phyloP scores from a whole-genome alignment of 2,329 filamentous ascomycete genomes.

The Colletotrichum nymphaeae region DNA sequence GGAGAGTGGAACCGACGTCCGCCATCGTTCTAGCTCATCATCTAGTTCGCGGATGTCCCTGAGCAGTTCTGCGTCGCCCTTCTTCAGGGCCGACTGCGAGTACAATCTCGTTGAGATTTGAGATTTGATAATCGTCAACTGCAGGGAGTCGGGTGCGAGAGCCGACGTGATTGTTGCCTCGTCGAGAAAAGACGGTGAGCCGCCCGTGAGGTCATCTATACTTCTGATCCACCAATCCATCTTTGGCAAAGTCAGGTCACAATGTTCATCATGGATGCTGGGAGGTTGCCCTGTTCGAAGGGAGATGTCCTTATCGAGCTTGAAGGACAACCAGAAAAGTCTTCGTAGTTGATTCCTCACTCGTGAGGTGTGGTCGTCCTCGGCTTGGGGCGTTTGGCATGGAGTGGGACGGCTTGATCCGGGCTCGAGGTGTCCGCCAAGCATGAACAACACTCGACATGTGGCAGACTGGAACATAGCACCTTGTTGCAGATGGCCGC shows the following conservation, averaged over 20 bases:
- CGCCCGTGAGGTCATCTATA: constrained; percentile 38
- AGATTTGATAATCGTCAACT: constrained; percentile 63
- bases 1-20: constrained; percentile 56
- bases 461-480: constrained; percentile 56
- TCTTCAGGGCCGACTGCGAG: constrained; percentile 58
- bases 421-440: constrained; percentile 55
- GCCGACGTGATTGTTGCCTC: constrained; percentile 32
- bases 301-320: constrained; percentile 66
- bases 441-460: constrained; percentile 59
- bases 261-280: constrained; percentile 60
- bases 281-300: constrained; percentile 65
- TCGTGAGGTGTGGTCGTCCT: constrained; percentile 38
- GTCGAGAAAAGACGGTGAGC: constrained; percentile 28
- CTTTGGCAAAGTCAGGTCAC: constrained; percentile 62
- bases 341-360: constrained; percentile 48
- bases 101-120: constrained; percentile 61
- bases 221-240: constrained; percentile 36
- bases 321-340: constrained; percentile 67
- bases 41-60: constrained; percentile 67
- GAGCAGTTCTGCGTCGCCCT: constrained; percentile 65
- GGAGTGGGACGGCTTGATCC: constrained; percentile 25
- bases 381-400: constrained; percentile 18
- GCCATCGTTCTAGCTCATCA: constrained; percentile 66
- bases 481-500: constrained; percentile 58
- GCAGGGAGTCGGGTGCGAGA: constrained; percentile 59